Evolutionary conservation across 140 eudicot genomes (phyloP).

Genomic region (Ambrosia hybrid): DNA sequence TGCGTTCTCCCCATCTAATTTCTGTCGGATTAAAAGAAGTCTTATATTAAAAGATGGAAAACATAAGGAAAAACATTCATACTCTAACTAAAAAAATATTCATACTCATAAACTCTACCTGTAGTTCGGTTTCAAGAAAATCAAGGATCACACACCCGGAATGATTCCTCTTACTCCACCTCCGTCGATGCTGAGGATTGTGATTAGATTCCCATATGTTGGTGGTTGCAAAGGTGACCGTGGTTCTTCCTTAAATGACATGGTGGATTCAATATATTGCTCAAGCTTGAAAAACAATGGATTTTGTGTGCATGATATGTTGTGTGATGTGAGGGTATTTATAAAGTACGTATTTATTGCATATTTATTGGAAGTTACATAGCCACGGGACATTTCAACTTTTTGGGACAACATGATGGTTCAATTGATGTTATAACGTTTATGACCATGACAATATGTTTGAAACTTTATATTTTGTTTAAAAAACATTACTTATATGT

Average conservation of each 20-base stretch:
- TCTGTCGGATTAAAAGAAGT: constrained; percentile 11
- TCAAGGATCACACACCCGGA: constrained; percentile 40
- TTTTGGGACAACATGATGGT: not conserved
- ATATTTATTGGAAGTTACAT: constrained; percentile 10
- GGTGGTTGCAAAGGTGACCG: constrained; percentile 33
- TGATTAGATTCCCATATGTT: constrained; percentile 40
- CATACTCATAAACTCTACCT: constrained; percentile 23
- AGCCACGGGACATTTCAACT: not conserved
- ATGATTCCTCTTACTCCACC: constrained; percentile 48
- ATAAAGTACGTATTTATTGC: not conserved
- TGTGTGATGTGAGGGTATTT: constrained; percentile 11
- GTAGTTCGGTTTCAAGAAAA: constrained; percentile 39
- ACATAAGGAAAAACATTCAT: not conserved
- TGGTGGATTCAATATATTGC: not conserved
- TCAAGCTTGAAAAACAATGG: not conserved
- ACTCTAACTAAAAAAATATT: too few species aligned
- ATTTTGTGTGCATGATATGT: constrained; percentile 3
- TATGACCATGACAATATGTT: not conserved
- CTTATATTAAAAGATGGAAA: not conserved
- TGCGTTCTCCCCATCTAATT: constrained; percentile 40
- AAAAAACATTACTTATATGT: too few species aligned
- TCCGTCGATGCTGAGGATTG: constrained; percentile 47
- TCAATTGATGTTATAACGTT: not conserved
- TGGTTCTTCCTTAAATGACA: constrained; percentile 25
- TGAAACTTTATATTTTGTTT: too few species aligned